A percentile compares a stretch with the other conserved stretches of the same genome.
Conservation (phyloP, 805 yeast genomes). For the Jamesozyma piceae region DNA sequence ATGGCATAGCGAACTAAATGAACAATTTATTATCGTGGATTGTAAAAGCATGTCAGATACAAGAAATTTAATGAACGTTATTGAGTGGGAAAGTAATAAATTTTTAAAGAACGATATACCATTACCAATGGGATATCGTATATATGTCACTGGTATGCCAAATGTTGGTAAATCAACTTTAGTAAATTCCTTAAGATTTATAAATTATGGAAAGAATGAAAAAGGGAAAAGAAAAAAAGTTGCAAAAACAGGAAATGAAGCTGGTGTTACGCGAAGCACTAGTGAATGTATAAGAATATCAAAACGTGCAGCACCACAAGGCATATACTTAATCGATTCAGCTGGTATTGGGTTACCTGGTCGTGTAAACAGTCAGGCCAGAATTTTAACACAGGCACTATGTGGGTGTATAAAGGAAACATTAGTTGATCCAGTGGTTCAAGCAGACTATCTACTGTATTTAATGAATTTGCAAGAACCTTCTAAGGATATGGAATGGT, state of each 20-base stretch:
- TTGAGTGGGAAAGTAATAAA: slow-evolving; percentile 37
- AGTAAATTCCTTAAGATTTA: slow-evolving; percentile 59
- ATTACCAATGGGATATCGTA: slow-evolving; percentile 75
- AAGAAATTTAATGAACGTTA: slow-evolving; percentile 38
- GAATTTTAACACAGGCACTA: slow-evolving; percentile 66
- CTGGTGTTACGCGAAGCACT: slow-evolving; percentile 81
- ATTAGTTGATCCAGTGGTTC: slow-evolving; percentile 72
- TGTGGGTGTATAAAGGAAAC: slow-evolving; percentile 66
- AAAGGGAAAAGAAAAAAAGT: slow-evolving; percentile 42
- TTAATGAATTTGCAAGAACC: slow-evolving; percentile 53
- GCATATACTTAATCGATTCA: slow-evolving; percentile 65
- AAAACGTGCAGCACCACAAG: neutral
- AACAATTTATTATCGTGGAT: slow-evolving; percentile 48
- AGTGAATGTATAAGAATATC: slow-evolving; percentile 61
- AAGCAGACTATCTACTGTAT: slow-evolving; percentile 76
- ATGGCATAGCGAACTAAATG: slow-evolving; percentile 40
- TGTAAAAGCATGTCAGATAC: slow-evolving; percentile 46
- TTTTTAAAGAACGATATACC: slow-evolving; percentile 38
- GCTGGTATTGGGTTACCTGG: slow-evolving; percentile 86
- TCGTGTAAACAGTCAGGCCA: slow-evolving; percentile 44
- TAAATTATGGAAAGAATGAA: slow-evolving; percentile 22
- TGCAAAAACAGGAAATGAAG: slow-evolving; percentile 75
- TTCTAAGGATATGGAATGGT: slow-evolving; percentile 8
- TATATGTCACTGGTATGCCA: slow-evolving; percentile 88
- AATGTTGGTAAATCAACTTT: slow-evolving; percentile 94